These are phyloP conservation scores for Trametes coccinea DNA, from an alignment of 768 basidiomycete species.

Conservation along the genomic window DNA sequence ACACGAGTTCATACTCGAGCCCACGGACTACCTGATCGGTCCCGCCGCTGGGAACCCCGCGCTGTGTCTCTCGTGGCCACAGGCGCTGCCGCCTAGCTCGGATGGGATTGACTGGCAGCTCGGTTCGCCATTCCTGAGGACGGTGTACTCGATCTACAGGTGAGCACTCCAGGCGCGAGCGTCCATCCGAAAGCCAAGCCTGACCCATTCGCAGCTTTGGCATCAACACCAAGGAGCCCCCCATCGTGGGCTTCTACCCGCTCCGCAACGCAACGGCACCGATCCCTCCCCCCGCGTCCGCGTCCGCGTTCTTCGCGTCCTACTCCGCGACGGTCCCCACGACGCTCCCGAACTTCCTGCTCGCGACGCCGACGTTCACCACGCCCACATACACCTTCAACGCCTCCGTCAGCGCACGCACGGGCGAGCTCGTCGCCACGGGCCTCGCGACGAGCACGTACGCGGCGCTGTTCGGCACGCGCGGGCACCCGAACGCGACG, in stretches of 20 bases:
- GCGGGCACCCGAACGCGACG: conserved; percentile 43
- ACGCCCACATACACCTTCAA: conserved; percentile 71
- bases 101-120: conserved; percentile 87
- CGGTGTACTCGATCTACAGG: conserved; percentile 82
- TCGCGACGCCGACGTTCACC: conserved; percentile 60
- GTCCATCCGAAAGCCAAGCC: no score
- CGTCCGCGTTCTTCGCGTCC: conserved; percentile 58
- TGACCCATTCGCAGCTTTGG: conserved; percentile 53
- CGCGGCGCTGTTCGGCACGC: conserved; percentile 50
- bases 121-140: conserved; percentile 68
- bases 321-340: conserved; percentile 65
- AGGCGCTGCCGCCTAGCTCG: conserved; percentile 59
- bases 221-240: conserved; percentile 70
- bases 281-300: conserved; percentile 41
- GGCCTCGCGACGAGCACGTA: conserved; percentile 78
- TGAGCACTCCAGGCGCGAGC: conserved; percentile 28
- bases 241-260: conserved; percentile 76
- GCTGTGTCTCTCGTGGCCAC: conserved; percentile 76
- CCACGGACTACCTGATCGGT: conserved; percentile 78
- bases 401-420: conserved; percentile 54
- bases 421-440: conserved; percentile 56
- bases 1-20: conserved; percentile 61
- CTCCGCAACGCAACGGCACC: conserved; percentile 47
- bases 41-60: conserved; percentile 62
- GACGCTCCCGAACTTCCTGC: conserved; percentile 67